phyloP scores from a whole-genome alignment of 306 rosid species.

The Luffa acutangula region DNA sequence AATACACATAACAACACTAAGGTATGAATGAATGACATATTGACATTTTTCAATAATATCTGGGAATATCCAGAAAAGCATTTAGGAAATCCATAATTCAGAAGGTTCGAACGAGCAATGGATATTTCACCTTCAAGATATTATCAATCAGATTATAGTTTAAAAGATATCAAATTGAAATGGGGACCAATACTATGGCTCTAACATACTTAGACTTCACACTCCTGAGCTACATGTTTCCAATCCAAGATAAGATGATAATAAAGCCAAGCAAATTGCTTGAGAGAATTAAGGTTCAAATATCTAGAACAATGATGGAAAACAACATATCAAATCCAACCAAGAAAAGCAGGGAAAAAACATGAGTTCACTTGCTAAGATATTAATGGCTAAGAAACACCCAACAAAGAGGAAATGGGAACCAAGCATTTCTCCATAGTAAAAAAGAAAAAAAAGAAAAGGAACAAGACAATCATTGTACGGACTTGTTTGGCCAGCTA shows the following conservation, averaged over 20 bases:
- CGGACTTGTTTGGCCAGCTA: conserved; percentile 36
- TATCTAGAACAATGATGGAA: not conserved
- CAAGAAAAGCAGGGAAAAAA: not conserved
- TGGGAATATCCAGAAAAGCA: not conserved
- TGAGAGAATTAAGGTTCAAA: not conserved
- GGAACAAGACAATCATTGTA: conserved; percentile 12
- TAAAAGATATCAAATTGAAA: not conserved
- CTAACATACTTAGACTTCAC: not conserved
- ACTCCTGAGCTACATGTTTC: not conserved
- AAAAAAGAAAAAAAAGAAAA: not conserved
- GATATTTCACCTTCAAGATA: not conserved
- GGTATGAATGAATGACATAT: not conserved
- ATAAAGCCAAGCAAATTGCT: not conserved
- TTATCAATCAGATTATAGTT: not conserved
- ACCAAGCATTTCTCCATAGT: not conserved
- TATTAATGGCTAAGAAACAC: not conserved
- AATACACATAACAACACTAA: not conserved
- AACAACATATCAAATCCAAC: not conserved
- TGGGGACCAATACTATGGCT: not conserved
- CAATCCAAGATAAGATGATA: not conserved
- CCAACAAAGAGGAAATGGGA: conserved; percentile 9
- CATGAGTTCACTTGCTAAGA: not conserved
- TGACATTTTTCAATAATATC: not conserved
- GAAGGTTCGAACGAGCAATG: not conserved
- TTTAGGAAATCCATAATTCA: not conserved